Evolutionary conservation across 345 rosid genomes (phyloP).

Genomic region (Hypericum perforatum): DNA sequence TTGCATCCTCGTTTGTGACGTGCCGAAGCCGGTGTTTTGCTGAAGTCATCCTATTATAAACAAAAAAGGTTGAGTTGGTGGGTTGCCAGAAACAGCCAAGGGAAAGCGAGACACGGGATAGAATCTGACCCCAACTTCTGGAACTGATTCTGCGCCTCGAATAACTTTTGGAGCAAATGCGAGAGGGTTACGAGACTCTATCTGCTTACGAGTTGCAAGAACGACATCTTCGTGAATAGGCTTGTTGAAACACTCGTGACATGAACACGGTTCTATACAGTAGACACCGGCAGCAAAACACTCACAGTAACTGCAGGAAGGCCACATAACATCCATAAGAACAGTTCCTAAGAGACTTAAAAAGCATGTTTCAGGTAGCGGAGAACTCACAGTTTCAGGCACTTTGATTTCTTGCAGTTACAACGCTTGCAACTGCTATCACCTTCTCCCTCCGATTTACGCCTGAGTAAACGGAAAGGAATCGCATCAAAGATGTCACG

Average conservation of each 20-base stretch:
- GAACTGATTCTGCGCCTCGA: constrained; percentile 42
- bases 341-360: no score
- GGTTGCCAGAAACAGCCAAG: constrained; percentile 5
- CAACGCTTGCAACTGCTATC: constrained; percentile 85
- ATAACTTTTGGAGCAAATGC: constrained; percentile 99
- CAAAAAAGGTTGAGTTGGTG: constrained; percentile 6
- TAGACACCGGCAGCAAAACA: constrained; percentile 98
- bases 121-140: constrained; percentile 50
- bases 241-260: constrained; percentile 91
- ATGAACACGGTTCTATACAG: constrained; percentile 88
- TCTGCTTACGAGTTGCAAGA: constrained; percentile 89
- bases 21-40: constrained; percentile 87
- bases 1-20: constrained; percentile 97
- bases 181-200: constrained; percentile 92
- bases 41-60: constrained; percentile 54
- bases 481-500: background rate
- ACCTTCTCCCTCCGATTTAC: constrained; percentile 58
- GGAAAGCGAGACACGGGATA: background rate
- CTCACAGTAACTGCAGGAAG: constrained; percentile 77
- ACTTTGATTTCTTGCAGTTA: constrained; percentile 90
- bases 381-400: constrained; percentile 88
- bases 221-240: constrained; percentile 89
- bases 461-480: constrained; percentile 28
- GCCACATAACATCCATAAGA: no score
- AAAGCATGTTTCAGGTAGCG: background rate